Conservation (phyloP, 129 eudicot genomes). For the Sambucus nigra region DNA sequence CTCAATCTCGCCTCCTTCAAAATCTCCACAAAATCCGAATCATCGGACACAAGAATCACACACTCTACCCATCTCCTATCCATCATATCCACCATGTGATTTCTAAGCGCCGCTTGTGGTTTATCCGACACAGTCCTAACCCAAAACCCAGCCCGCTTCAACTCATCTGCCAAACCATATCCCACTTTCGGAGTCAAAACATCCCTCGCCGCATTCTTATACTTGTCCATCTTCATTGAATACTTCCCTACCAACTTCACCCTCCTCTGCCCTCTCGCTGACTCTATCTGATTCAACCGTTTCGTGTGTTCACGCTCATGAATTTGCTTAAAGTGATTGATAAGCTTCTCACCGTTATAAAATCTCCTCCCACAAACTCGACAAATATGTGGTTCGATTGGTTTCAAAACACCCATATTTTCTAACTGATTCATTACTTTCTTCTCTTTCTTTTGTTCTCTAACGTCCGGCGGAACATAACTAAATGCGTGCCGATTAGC, state of each 20-base stretch:
- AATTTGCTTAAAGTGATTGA: conserved; percentile 68
- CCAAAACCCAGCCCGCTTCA: conserved; percentile 78
- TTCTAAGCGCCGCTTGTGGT: conserved; percentile 61
- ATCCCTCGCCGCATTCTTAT: conserved; percentile 51
- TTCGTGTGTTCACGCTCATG: conserved; percentile 76
- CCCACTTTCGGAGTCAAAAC: conserved; percentile 62
- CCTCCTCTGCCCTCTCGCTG: conserved; percentile 62
- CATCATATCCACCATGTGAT: conserved; percentile 70
- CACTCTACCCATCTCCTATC: conserved; percentile 44
- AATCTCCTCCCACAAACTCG: conserved; percentile 74
- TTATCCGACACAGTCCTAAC: conserved; percentile 55
- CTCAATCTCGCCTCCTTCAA: conserved; percentile 65
- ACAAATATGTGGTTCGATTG: conserved; percentile 47
- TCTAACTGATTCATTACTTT: conserved; percentile 36
- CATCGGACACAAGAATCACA: conserved; percentile 79
- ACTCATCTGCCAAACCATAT: conserved; percentile 71
- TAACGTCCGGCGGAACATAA: conserved; percentile 43
- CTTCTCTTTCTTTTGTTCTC: conserved; percentile 37
- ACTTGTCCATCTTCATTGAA: conserved; percentile 68
- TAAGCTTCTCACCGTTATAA: conserved; percentile 42
- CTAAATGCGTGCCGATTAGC: conserved; percentile 56
- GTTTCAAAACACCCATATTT: conserved; percentile 45
- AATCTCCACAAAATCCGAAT: conserved; percentile 60
- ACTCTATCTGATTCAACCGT: conserved; percentile 57
- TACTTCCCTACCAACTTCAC: conserved; percentile 50